phyloP scores from a whole-genome alignment of 1,284 basidiomycete species.

The Abortiporus biennis region DNA sequence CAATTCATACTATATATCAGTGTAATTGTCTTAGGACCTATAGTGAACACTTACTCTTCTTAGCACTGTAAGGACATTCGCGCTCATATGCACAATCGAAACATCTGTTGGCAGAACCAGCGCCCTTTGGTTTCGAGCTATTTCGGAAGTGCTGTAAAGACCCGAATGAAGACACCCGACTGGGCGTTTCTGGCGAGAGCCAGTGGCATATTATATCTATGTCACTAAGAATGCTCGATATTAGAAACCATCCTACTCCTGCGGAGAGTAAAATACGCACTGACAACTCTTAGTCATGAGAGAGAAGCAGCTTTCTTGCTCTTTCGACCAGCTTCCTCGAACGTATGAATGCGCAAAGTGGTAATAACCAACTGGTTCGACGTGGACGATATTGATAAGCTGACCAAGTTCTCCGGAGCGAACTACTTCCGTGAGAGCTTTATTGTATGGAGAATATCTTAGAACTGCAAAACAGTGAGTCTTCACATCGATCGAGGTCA shows the following conservation, averaged over 20 bases:
- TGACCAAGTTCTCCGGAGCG: slow-evolving; percentile 67
- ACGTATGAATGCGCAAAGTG: slow-evolving; percentile 87
- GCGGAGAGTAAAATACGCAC: slow-evolving; percentile 32
- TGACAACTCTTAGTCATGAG: slow-evolving; percentile 89
- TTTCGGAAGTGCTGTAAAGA: slow-evolving; percentile 78
- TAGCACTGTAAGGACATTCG: slow-evolving; percentile 80
- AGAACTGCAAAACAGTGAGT: slow-evolving; percentile 45
- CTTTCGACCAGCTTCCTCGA: slow-evolving; percentile 74
- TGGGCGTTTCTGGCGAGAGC: slow-evolving; percentile 59
- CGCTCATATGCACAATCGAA: slow-evolving; percentile 66
- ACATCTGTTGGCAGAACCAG: slow-evolving; percentile 64
- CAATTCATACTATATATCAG: not conserved
- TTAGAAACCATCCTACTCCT: slow-evolving; percentile 1
- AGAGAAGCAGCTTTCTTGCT: slow-evolving; percentile 68
- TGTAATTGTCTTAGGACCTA: slow-evolving; percentile 12
- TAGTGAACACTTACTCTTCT: slow-evolving; percentile 51
- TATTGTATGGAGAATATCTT: slow-evolving; percentile 79
- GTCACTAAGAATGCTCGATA: slow-evolving; percentile 43
- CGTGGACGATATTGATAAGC: slow-evolving; percentile 72
- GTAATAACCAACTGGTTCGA: slow-evolving; percentile 74
- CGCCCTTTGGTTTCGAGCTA: slow-evolving; percentile 59
- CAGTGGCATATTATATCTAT: slow-evolving; percentile 78
- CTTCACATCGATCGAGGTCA: not conserved
- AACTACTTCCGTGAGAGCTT: slow-evolving; percentile 63
- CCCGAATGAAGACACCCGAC: slow-evolving; percentile 77